phyloP scores from a whole-genome alignment of 352 stramenopile genomes.

The Phytophthora chlamydospora region DNA sequence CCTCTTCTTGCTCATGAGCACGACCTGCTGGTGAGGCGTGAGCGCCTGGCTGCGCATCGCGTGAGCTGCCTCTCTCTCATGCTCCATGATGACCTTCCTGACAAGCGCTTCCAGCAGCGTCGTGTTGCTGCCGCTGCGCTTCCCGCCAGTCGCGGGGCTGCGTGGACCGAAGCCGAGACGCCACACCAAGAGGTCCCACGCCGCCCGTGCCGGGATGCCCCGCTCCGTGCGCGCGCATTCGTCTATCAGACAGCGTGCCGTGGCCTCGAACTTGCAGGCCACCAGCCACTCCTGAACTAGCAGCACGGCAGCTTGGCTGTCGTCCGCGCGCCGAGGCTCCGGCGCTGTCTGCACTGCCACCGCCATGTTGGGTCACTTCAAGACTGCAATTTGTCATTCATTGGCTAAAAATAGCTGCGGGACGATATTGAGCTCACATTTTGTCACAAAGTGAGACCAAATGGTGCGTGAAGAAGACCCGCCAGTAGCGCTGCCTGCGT shows the following conservation, averaged over 20 bases:
- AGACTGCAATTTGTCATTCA: too few relatives aligned
- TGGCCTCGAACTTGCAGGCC: constrained; percentile 35
- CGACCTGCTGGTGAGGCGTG: constrained; percentile 34
- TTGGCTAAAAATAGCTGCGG: background rate
- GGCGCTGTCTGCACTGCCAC: constrained; percentile 3
- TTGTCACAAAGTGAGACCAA: background rate
- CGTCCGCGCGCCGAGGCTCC: background rate
- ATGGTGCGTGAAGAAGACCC: constrained; percentile 12
- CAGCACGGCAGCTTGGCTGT: constrained; percentile 26
- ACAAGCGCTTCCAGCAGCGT: constrained; percentile 27
- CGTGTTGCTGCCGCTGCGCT: constrained; percentile 8
- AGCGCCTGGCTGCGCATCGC: constrained; percentile 26
- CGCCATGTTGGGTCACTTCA: constrained; percentile 24
- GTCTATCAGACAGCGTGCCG: constrained; percentile 44
- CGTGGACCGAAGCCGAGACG: constrained; percentile 22
- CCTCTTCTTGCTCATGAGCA: constrained; percentile 49
- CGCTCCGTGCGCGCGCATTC: constrained; percentile 37
- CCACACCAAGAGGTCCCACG: constrained; percentile 31
- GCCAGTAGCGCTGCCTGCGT: background rate
- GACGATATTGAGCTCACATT: background rate
- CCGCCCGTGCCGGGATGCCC: constrained; percentile 16
- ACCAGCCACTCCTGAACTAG: constrained; percentile 62
- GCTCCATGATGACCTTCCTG: constrained; percentile 19
- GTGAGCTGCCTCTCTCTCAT: constrained; percentile 28
- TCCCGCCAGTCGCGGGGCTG: constrained; percentile 20